Conservation (phyloP, 495 filamentous ascomycete species). For the Aspergillus hancockii region DNA sequence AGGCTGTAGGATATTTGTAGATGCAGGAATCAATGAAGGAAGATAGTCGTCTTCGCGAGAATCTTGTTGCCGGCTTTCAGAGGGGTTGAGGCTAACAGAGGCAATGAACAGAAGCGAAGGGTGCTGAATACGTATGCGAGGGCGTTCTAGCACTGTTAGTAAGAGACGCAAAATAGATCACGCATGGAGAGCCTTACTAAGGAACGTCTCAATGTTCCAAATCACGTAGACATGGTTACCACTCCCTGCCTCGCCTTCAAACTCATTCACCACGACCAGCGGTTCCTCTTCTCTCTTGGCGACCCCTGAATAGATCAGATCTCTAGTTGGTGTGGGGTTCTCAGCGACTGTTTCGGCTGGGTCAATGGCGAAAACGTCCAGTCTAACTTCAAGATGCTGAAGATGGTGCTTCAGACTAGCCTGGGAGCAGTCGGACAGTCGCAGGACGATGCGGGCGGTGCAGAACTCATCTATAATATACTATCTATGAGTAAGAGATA, state of each 20-base stretch:
- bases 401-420: constrained; percentile 59
- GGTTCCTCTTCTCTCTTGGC: constrained; percentile 63
- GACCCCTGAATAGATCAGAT: constrained; percentile 64
- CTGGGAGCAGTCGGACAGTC: constrained; percentile 64
- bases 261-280: constrained; percentile 57
- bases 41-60: constrained; percentile 70
- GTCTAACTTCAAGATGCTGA: constrained; percentile 60
- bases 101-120: constrained; percentile 76
- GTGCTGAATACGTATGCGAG: constrained; percentile 74
- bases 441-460: constrained; percentile 69
- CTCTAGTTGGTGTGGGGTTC: constrained; percentile 54
- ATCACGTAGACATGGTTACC: constrained; percentile 67
- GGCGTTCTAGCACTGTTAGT: constrained; percentile 53
- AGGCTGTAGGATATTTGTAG: constrained; percentile 79
- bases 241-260: constrained; percentile 53
- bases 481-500: constrained; percentile 64
- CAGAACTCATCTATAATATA: constrained; percentile 71
- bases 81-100: constrained; percentile 65
- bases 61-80: constrained; percentile 49
- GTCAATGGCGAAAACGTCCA: constrained; percentile 74
- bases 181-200: constrained; percentile 47
- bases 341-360: constrained; percentile 48
- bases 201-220: constrained; percentile 77
- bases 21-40: constrained; percentile 70
- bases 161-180: not conserved